Evolutionary conservation across 228 moss, liverwort and hornwort genomes (phyloP).

Genomic region (Sphagnum fallax): DNA sequence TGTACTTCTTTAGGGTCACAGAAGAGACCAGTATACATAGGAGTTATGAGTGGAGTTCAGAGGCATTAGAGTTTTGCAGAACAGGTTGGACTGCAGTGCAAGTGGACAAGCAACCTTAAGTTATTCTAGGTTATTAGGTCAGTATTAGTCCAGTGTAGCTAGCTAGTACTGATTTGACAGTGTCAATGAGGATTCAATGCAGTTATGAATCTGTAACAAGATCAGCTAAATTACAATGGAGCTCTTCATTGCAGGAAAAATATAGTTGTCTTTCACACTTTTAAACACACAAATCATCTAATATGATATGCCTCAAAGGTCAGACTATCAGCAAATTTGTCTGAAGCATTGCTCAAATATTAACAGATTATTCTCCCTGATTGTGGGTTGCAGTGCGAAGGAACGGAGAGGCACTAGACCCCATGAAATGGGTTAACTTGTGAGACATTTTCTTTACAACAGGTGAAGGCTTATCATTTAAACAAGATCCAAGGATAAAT

Average conservation of each 20-base stretch:
- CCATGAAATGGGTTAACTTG: constrained; percentile 69
- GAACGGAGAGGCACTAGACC: constrained; percentile 86
- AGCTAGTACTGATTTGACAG: no score
- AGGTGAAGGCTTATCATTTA: neutral
- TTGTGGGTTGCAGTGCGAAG: constrained; percentile 59
- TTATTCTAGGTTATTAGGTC: neutral
- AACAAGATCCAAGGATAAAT: neutral
- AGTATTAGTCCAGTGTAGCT: neutral
- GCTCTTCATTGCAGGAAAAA: neutral
- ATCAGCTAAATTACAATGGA: no score
- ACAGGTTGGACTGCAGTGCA: no score
- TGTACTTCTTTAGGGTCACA: neutral
- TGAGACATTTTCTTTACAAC: constrained; percentile 13
- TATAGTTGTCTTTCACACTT: neutral
- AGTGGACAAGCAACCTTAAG: neutral
- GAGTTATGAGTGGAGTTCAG: no score
- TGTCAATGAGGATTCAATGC: no score
- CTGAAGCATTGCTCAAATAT: neutral
- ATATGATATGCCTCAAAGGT: neutral
- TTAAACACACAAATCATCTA: neutral
- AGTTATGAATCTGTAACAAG: no score
- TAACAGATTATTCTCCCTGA: neutral
- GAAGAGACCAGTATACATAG: neutral
- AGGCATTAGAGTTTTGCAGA: no score
- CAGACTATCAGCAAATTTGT: neutral